Conservation (phyloP, 1,139 yeast genomes). For the Ashbya aceris region DNA sequence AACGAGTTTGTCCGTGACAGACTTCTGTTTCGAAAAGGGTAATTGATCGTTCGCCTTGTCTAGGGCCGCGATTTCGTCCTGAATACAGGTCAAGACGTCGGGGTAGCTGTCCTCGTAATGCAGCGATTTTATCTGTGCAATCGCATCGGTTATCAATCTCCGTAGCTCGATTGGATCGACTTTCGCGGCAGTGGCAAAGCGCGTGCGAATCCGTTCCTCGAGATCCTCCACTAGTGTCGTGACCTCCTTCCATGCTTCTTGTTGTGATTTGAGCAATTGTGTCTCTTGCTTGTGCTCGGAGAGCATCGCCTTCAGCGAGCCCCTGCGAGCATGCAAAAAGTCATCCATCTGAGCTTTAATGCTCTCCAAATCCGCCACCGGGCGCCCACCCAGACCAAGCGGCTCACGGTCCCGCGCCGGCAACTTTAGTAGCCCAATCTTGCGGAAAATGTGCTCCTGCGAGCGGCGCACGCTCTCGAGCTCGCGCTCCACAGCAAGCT, state of each 20-base stretch:
- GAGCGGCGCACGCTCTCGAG: constrained; percentile 10
- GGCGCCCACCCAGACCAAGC: neutral
- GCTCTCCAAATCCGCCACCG: constrained; percentile 9
- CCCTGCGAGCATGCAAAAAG: constrained; percentile 15
- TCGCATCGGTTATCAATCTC: constrained; percentile 11
- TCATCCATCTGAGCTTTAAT: constrained; percentile 12
- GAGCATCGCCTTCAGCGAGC: constrained; percentile 17
- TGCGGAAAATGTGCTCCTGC: constrained; percentile 12
- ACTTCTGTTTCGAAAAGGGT: constrained; percentile 2
- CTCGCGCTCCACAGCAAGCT: constrained; percentile 11
- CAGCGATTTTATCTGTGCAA: constrained; percentile 9
- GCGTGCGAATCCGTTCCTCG: constrained; percentile 14
- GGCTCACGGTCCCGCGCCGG: constrained; percentile 1
- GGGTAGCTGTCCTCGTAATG: constrained; percentile 9
- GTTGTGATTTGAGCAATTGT: constrained; percentile 11
- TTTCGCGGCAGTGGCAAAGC: constrained; percentile 5
- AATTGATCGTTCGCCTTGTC: constrained; percentile 17
- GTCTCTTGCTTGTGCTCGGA: constrained; percentile 19
- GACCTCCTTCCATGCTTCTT: constrained; percentile 20
- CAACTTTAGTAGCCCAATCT: constrained; percentile 15
- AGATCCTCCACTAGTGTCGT: constrained; percentile 13
- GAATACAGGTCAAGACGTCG: constrained; percentile 11
- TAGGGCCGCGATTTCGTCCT: constrained; percentile 16
- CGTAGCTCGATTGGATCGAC: constrained; percentile 7
- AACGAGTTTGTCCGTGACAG: neutral